phyloP scores from a whole-genome alignment of 202 grass and related monocot species.

The Schoenoplectus triqueter region DNA sequence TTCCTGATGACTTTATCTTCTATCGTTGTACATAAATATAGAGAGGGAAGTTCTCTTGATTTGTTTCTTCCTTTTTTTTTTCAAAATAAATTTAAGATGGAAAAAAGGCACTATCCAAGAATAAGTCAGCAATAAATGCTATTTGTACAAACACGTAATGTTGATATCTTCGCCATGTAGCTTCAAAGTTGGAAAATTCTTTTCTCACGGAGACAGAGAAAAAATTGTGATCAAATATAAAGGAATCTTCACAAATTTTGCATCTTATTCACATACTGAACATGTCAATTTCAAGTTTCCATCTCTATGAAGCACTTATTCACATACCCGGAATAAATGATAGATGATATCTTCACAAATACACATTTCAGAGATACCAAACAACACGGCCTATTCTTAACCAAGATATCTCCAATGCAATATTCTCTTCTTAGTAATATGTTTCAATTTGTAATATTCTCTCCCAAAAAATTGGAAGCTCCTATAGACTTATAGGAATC shows the following conservation, averaged over 20 bases:
- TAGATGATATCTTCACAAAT: constrained; percentile 9
- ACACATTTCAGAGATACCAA: constrained; percentile 23
- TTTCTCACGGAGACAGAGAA: not conserved
- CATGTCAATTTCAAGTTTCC: too few species aligned
- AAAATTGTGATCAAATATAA: not conserved
- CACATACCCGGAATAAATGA: not conserved
- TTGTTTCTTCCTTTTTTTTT: not conserved
- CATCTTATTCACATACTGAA: too few species aligned
- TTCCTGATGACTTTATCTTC: not conserved
- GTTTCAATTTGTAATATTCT: constrained; percentile 11
- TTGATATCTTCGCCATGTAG: not conserved
- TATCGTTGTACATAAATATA: not conserved
- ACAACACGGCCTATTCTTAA: constrained; percentile 1
- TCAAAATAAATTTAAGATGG: not conserved
- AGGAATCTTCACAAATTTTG: not conserved
- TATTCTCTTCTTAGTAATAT: constrained; percentile 22
- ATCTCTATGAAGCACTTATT: not conserved
- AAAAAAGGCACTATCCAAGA: not conserved
- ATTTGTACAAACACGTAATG: not conserved
- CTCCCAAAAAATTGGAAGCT: not conserved
- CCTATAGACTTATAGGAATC: not conserved
- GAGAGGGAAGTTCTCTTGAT: not conserved
- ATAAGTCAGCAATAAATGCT: not conserved
- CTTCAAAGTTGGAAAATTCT: not conserved
- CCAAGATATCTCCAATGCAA: constrained; percentile 22